Percentiles rank a stretch among this genome's conserved stretches.
phyloP scores from a whole-genome alignment of 164 flowering plant species.

The Macadamia integrifolia region DNA sequence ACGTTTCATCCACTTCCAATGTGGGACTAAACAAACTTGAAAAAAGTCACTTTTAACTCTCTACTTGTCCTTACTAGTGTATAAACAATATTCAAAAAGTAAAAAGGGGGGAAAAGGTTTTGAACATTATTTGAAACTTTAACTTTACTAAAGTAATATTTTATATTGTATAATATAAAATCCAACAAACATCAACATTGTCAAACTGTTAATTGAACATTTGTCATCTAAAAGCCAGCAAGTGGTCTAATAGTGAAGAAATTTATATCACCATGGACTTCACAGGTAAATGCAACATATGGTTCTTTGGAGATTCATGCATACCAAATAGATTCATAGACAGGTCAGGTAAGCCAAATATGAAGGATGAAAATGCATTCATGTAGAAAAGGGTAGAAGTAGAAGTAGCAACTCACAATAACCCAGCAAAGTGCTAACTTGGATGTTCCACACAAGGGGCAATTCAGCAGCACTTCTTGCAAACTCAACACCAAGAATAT shows the following conservation, averaged over 20 bases:
- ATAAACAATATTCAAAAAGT: no score
- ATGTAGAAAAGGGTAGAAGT: not conserved
- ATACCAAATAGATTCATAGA: not conserved
- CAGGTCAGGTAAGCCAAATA: not conserved
- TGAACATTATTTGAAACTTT: no score
- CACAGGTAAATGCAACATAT: not conserved
- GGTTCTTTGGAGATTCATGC: not conserved
- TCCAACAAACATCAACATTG: not conserved
- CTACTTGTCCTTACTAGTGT: no score
- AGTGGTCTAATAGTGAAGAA: not conserved
- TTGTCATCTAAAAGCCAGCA: not conserved
- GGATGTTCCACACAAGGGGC: constrained; percentile 93
- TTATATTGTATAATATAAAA: no score
- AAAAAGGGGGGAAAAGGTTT: no score
- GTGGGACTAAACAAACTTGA: no score
- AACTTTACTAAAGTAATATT: no score
- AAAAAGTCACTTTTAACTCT: no score
- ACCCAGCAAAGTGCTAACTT: constrained; percentile 99
- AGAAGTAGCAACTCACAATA: constrained; percentile 58
- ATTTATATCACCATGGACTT: not conserved
- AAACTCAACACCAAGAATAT: constrained; percentile 87
- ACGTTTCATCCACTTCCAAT: no score
- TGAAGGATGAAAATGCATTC: not conserved
- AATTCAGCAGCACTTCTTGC: constrained; percentile 76
- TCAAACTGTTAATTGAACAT: not conserved